A percentile compares a stretch with the other conserved stretches of the same genome.
phyloP scores from a whole-genome alignment of 805 yeast species.

The Schizosaccharomyces cryophilus region DNA sequence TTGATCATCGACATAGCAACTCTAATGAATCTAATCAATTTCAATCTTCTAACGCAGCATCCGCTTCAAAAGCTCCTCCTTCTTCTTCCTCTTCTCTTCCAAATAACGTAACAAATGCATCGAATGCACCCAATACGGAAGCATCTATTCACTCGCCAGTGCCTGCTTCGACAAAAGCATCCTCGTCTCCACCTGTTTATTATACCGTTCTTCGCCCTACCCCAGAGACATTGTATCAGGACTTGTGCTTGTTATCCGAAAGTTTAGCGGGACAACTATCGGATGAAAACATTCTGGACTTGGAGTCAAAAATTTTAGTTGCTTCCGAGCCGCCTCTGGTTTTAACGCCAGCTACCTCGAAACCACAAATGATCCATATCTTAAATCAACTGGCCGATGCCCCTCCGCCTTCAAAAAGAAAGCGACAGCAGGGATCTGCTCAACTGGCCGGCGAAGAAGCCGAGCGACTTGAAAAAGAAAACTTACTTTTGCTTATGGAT shows the following conservation, averaged over 20 bases:
- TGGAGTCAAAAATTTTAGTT: neutral
- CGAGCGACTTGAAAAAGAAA: conserved; percentile 1
- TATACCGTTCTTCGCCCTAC: conserved; percentile 1
- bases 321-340: conserved; percentile 1
- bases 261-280: neutral
- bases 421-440: neutral
- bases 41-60: neutral
- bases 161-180: neutral
- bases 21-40: neutral
- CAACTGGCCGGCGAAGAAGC: conserved; percentile 1
- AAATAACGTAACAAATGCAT: neutral
- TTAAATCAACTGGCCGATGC: neutral
- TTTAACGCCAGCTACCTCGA: neutral
- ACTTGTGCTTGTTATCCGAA: neutral
- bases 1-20: neutral
- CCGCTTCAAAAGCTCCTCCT: too few relatives aligned
- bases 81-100: neutral
- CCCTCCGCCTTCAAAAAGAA: neutral
- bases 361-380: neutral
- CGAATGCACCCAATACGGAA: neutral
- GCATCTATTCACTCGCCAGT: too few relatives aligned
- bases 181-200: neutral
- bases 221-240: neutral
- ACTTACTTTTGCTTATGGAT: neutral
- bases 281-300: neutral